Evolutionary conservation across 1,284 basidiomycete genomes (phyloP), one percentile per base, ranked within the genome.

Genomic region (Polyporus tsugae): DNA sequence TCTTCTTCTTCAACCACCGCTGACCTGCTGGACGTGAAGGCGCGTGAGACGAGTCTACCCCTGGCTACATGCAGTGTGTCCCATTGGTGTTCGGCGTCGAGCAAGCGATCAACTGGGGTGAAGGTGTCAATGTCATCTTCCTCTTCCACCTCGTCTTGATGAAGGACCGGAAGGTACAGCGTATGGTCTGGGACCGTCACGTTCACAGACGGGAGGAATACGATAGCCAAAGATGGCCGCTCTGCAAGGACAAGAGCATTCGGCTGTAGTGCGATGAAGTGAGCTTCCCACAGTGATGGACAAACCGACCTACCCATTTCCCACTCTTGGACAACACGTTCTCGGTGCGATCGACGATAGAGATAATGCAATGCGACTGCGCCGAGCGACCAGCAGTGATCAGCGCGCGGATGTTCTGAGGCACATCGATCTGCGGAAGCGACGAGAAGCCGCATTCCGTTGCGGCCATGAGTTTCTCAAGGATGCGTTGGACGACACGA

Each of bases 201-300:
- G 57, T 84, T 77, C 57, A 79, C 74, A 66, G 82, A 83, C 59
- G 91, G 91, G 58, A 91, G 78, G 78, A 87, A 91, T 61, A 92
- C 79, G 69, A 93, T 81, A 39, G 89, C 91, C 71, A 93, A 80
- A 49, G 90, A 90, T 62, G 85, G 88, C 72, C 82, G 78, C 60
- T 80, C 79, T 69, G 80, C 66, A 60, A 67, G 58, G 68, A 77
- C 76, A 73, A 80, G 78, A 74, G 80, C 74, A 73, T 76, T 79
- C 78, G 82, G 80, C 87, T 87, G 78, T 65, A 76, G 68, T 70
- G 70, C 78, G 80, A 73, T 87, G 82, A 82, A 82, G 81, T 86
- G 74, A 82, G 80, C 77, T 77, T 77, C 76, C 72, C 71, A 70
- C 74, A 74, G 75, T 74, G 74, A 75, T 74, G 74, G 64, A 67